Conservation (phyloP, 1,284 basidiomycete species). For the Puccinia sorghi region DNA sequence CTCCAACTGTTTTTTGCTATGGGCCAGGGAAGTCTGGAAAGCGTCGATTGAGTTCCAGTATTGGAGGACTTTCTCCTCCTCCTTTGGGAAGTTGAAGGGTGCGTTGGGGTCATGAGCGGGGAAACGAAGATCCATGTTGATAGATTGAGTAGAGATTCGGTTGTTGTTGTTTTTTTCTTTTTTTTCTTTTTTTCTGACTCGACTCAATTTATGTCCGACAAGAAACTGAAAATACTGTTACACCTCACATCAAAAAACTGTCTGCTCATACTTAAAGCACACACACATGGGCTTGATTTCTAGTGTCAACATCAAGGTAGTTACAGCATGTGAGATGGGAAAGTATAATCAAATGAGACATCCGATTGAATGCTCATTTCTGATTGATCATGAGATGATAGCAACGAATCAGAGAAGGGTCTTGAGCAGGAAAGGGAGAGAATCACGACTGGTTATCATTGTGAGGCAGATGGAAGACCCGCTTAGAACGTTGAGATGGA, state of each 20-base stretch:
- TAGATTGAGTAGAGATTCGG: not conserved
- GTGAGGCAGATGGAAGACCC: no score
- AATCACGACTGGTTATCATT: no score
- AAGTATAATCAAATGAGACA: no score
- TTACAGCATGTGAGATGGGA: no score
- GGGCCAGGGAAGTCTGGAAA: constrained; percentile 88
- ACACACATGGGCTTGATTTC: no score
- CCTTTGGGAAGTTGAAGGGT: constrained; percentile 82
- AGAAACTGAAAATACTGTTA: not conserved
- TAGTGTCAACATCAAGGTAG: no score
- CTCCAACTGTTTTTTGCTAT: constrained; percentile 66
- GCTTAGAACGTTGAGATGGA: no score
- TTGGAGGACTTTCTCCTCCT: constrained; percentile 86
- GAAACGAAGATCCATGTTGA: not conserved
- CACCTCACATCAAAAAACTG: not conserved
- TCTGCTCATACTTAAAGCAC: no score
- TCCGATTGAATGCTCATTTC: no score
- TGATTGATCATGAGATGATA: no score
- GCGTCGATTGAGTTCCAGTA: constrained; percentile 98
- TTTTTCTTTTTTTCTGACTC: not conserved
- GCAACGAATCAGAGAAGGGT: no score
- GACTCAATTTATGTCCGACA: not conserved
- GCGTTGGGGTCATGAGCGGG: constrained; percentile 63
- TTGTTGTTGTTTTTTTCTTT: not conserved
- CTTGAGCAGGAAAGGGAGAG: no score